Evolutionary conservation across 2,329 filamentous ascomycete species (phyloP).

Genomic region (Polychaeton citri): DNA sequence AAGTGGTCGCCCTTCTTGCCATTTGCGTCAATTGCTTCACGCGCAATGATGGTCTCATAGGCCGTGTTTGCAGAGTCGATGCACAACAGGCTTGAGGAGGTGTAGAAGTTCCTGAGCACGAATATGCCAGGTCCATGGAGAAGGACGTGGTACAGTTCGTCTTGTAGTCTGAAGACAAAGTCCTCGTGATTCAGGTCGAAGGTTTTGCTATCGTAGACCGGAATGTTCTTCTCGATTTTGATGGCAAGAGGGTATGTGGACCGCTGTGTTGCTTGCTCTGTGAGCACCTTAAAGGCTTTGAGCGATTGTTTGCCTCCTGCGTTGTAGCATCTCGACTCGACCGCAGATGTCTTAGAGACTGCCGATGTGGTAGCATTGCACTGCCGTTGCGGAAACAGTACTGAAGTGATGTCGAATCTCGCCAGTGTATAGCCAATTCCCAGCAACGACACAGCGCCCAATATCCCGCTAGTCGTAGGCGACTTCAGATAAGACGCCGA

Average conservation of each 20-base stretch:
- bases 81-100: constrained; percentile 2
- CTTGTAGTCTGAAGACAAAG: constrained; percentile 34
- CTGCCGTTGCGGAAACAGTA: neutral
- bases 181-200: constrained; percentile 22
- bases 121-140: constrained; percentile 46
- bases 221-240: constrained; percentile 37
- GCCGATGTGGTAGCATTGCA: neutral
- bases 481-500: neutral
- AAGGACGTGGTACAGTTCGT: constrained; percentile 48
- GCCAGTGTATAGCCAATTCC: neutral
- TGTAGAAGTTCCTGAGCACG: constrained; percentile 42
- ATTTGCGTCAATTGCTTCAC: constrained; percentile 24
- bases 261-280: constrained; percentile 8
- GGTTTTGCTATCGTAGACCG: constrained; percentile 38
- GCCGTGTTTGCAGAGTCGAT: constrained; percentile 29
- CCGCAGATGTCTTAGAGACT: constrained; percentile 3
- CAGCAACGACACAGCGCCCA: neutral
- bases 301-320: constrained; percentile 8
- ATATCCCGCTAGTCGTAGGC: neutral
- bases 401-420: neutral
- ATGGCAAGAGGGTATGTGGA: constrained; percentile 36
- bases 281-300: constrained; percentile 11
- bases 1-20: constrained; percentile 46
- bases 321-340: constrained; percentile 10
- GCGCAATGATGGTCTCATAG: constrained; percentile 36